Evolutionary conservation across 306 rosid genomes (phyloP), one percentile per base, ranked within the genome.

Genomic region (Vigna trinervia): DNA sequence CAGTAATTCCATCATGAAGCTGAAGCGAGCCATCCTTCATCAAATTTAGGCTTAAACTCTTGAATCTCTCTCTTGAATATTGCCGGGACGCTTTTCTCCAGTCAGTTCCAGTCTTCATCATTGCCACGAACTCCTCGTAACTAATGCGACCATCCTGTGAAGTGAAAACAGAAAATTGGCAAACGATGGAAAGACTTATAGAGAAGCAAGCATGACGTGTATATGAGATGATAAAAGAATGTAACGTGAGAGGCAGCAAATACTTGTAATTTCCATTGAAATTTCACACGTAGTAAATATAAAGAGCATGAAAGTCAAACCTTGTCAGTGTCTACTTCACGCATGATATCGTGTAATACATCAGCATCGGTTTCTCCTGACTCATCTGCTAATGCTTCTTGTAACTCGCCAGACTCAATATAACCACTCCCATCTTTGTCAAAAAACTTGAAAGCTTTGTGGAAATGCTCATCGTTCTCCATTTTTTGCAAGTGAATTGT

Each of bases 41-140:
- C 73, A 94, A 83, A 74, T 91, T 94, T 23, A 91, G 85, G 79
- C 98, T 94, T 75, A 94, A 81, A 77, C 96, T 94, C 87, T 94
- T 94, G 87, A 94, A 94, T 84, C 98, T 86, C 80, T 94, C 98
- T 81, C 98, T 91, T 26, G 98, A 94, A 76, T 91, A 91, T 82
- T 91, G 98, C 79, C 98, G 86, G 19, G 98, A 94, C 1, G 98
- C 98, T 76, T 94, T 94, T 86, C 98, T 90, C 97, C 98, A 94
- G 81, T 94, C 98, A 1, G 98, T 94, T 81, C 98, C 98, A 4
- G 98, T 86, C 86, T 94, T 94, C 98, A 94, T 94, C 98, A 91
- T 94, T 4, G 96, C 91, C 10, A 90, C 94, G 71, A 94, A 94
- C 85, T 94, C 98, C 32, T 91, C 97, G 38, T 80, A 90, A 77